phyloP scores from a whole-genome alignment of 768 basidiomycete genomes.

The Punctularia strigosozonata region DNA sequence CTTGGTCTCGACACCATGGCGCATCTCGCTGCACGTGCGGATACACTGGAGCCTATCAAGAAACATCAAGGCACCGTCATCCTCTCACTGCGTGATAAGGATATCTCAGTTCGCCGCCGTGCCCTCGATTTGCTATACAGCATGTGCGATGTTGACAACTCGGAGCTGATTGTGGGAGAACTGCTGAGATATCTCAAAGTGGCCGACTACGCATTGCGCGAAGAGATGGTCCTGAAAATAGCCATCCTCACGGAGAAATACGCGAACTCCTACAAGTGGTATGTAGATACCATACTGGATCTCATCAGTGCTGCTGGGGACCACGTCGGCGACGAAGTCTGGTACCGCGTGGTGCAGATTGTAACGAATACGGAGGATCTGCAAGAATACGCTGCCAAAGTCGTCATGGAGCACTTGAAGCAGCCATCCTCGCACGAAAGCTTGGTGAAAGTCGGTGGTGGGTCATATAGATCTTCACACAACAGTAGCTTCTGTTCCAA shows the following conservation, averaged over 20 bases:
- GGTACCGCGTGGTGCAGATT: conserved; percentile 98
- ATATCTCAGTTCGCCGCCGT: conserved; percentile 89
- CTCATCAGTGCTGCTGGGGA: conserved; percentile 96
- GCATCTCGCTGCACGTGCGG: conserved; percentile 89
- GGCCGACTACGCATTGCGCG: conserved; percentile 93
- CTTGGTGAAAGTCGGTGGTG: conserved; percentile 92
- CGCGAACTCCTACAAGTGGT: conserved; percentile 96
- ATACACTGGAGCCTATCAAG: conserved; percentile 87
- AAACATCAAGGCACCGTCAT: conserved; percentile 95
- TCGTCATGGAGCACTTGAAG: conserved; percentile 82
- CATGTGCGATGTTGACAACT: conserved; percentile 98
- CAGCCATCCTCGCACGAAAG: conserved; percentile 83
- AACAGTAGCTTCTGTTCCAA: not conserved
- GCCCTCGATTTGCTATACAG: conserved; percentile 95
- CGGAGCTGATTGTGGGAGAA: conserved; percentile 92
- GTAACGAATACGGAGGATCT: conserved; percentile 97
- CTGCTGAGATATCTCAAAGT: conserved; percentile 85
- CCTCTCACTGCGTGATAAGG: conserved; percentile 87
- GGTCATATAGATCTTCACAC: conserved; percentile 11
- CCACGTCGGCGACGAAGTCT: conserved; percentile 98
- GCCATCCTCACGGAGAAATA: conserved; percentile 99
- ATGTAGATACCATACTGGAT: conserved; percentile 94
- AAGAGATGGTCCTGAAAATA: conserved; percentile 98
- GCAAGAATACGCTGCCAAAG: conserved; percentile 91
- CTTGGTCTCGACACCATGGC: conserved; percentile 97